Base-by-base conservation (phyloP, 2,329 filamentous ascomycete genomes). In the Aspergillus sojae region DNA sequence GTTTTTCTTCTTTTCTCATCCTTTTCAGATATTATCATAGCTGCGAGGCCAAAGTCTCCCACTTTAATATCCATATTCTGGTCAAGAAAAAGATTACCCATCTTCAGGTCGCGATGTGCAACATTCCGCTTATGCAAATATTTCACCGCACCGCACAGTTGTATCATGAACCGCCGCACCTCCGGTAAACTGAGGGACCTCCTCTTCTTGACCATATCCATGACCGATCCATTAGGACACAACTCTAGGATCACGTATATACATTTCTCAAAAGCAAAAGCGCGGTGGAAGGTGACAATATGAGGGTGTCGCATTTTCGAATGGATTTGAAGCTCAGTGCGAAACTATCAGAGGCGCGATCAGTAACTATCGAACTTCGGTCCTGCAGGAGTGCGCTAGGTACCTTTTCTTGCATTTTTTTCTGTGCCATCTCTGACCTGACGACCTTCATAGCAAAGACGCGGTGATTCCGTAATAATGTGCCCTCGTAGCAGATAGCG, bases 301-400 rank as follows among this genome's bases (percentile, higher is more conserved):
- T 97, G 97, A 59, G 91, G 91, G 75, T 99, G 95, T 62, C 90
- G 89, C 88, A 99, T 94, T 77, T 98, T 99, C 50, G 95, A 97
- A 80, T 99, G 95, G 65, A 99, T 97, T 79, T 98, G 94, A 7
- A 99, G 87, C 78, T 99, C 95, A 2, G 88, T 89, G 61, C 89
- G 86, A 76, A 91, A 91, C 87, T 90, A 67, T 32, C 6, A 58
- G 11, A 56, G 14, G 9, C 46, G 65, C 10, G 43, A 61, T 68
- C 59, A 68, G 63, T 48, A 61, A 32, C 10, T n/a, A 30, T 52
- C 26, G 46, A 21, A 10, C n/a, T 26, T 39, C 11, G 5, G 21
- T 21, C n/a, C 34, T 28, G 19, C 32, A 21, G 21, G 34, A 11
- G 16, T 55, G 52, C 36, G 56, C 41, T 10, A 36, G 59, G 60